Base-by-base conservation (phyloP, 495 filamentous ascomycete species). In the Aspergillus baeticus region DNA sequence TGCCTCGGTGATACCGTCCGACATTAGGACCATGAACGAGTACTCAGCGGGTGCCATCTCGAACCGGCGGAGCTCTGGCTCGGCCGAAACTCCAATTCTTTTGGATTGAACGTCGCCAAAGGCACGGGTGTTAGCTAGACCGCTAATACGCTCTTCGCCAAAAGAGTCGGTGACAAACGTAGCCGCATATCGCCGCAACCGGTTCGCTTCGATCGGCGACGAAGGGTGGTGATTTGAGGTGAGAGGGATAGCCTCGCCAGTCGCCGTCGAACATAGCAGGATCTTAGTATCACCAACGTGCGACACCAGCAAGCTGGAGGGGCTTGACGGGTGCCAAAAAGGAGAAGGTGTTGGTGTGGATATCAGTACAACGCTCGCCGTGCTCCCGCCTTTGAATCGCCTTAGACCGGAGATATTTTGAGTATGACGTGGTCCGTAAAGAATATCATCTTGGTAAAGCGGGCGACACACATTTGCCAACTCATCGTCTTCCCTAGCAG, bases 281-380 rank as follows among this genome's bases (percentile, higher is more conserved):
- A 96, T 86, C 23, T 92, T 84, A 0, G 92, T 97, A 68, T 98
- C 94, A 54, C 94, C 94, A 11, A 96, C 90, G 68, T 98, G 94
- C 6, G 91, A 88, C 22, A 89, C 85, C n/a, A 96, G 69, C 21
- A 98, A 73, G 10, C 91, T 93, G 1, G 87, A 88, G 8, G 90
- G 86, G 3, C 89, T 86, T 2, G 84, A 80, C 1, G 94, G 94
- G 64, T 98, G 88, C 94, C 94, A 98, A 71, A 94, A 98, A 1
- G 94, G 94, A 1, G 87, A 86, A 0, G 92, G 87, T 0, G 87
- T 96, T 0, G 93, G 90, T 0, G 94, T 96, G 2, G 90, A 94
- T 54, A 98, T 91, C 53, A 98, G 79, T 1, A 88, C 93, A 17
- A 96, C 75, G 36, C 88, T 94, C 23, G 89, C 90, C 5, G 94